Evolutionary conservation across 2,329 filamentous ascomycete genomes (phyloP), one percentile per base, ranked within the genome.

Genomic region (Pyricularia pennisetigena): DNA sequence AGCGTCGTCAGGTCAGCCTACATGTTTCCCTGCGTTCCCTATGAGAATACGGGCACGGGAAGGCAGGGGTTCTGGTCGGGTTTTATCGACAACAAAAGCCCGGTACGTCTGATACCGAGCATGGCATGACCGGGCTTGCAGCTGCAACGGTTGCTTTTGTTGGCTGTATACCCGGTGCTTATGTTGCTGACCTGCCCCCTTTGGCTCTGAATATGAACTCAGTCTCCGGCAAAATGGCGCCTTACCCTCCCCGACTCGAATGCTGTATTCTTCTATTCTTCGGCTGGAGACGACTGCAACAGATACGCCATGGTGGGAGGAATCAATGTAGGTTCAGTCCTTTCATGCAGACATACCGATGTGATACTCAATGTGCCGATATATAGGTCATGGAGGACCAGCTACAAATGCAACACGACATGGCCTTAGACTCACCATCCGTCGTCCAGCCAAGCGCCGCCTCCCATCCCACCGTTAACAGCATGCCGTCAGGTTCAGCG

Each of bases 1-100:
- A 82, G 80, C 16, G 81, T 86, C 20, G 81, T 78, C 3, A 77
- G 80, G 72, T 80, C 81, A n/a, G 77, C 79, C 23, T 85, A 85
- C 71, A 77, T 77, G 65, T 74, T 79, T n/a, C 81, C 83, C 2
- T 86, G 83, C 73, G 72, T 79, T n/a, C 82, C 82, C 41, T 35
- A 65, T 30, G 41, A 20, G 66, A 68, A 9, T 26, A 69, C 20
- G 66, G 35, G 32, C n/a, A 32, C 57, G 3, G 26, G 54, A 61
- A 41, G 59, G 54, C 57, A 29, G 66, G 66, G 66, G n/a, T 67
- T 67, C 66, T 67, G 66, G 66, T 67, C 66, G 7, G 66, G 66
- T 0, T 67, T 67, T 54, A 61, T 67, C 62, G 66, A 62, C n/a
- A 57, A 67, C 20, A 67, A 62, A 30, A 67, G 66, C 66, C 26